Percentiles rank a stretch among this genome's conserved stretches.
Evolutionary conservation across 495 filamentous ascomycete genomes (phyloP).

Genomic region (Penicillium nucicola): DNA sequence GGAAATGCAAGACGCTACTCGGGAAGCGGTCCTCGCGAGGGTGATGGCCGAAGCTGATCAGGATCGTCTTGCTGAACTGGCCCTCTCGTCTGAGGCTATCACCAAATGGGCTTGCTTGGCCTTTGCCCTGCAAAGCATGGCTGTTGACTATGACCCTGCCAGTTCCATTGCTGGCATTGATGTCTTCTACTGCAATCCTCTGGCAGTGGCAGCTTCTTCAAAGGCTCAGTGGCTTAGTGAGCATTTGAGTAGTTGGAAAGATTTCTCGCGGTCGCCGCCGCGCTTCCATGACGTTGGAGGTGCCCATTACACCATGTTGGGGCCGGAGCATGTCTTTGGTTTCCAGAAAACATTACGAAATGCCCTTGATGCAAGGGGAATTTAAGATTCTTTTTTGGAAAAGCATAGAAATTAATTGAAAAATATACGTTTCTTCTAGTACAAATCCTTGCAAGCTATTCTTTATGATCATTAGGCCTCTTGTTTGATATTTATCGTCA

Average conservation of each 20-base stretch:
- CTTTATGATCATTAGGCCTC: too few species aligned
- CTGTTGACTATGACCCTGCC: conserved; percentile 48
- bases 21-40: conserved; percentile 19
- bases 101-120: conserved; percentile 41
- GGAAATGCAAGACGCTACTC: conserved; percentile 9
- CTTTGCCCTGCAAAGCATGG: conserved; percentile 41
- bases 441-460: too few species aligned
- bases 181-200: conserved; percentile 46
- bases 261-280: conserved; percentile 24
- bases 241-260: conserved; percentile 40
- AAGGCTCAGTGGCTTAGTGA: conserved; percentile 42
- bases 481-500: too few species aligned
- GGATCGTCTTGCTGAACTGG: conserved; percentile 36
- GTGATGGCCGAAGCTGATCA: conserved; percentile 25
- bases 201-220: conserved; percentile 34
- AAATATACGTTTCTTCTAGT: too few species aligned
- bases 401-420: too few species aligned
- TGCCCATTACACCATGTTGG: conserved; percentile 26
- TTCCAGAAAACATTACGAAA: conserved; percentile 16
- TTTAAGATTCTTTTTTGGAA: too few species aligned
- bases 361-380: conserved; percentile 14
- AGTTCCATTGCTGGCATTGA: conserved; percentile 44
- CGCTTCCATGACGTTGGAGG: conserved; percentile 15
- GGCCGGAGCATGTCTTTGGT: conserved; percentile 16
- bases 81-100: conserved; percentile 24